phyloP scores from a whole-genome alignment of 2,329 filamentous ascomycete genomes.

The Emericellopsis atlantica region DNA sequence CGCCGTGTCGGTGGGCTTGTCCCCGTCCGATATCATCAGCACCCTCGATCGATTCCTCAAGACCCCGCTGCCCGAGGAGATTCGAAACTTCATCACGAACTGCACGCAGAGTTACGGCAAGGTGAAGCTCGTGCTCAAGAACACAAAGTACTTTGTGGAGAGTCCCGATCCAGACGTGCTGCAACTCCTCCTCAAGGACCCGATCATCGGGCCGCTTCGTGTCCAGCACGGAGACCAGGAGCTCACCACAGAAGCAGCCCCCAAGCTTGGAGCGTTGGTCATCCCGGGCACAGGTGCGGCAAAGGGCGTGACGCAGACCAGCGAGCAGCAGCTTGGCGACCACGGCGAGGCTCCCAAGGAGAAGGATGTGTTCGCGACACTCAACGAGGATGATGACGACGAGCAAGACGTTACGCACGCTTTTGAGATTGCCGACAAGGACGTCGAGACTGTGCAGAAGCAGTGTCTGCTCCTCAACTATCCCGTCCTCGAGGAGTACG shows the following conservation, averaged over 20 bases:
- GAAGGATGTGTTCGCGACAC: slow-evolving; percentile 57
- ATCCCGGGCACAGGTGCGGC: slow-evolving; percentile 94
- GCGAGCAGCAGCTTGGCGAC: slow-evolving; percentile 16
- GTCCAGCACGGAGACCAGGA: slow-evolving; percentile 51
- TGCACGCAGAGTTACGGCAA: slow-evolving; percentile 90
- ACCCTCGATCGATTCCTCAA: slow-evolving; percentile 80
- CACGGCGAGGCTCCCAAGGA: slow-evolving; percentile 40
- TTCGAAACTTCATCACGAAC: slow-evolving; percentile 63
- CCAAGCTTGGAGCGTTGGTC: slow-evolving; percentile 75
- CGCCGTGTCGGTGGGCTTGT: slow-evolving; percentile 86
- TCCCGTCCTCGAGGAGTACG: slow-evolving; percentile 91
- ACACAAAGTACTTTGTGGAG: slow-evolving; percentile 90
- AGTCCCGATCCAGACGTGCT: slow-evolving; percentile 79
- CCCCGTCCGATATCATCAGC: slow-evolving; percentile 79
- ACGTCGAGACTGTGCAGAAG: slow-evolving; percentile 79
- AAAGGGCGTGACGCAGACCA: slow-evolving; percentile 70
- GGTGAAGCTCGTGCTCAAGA: slow-evolving; percentile 86
- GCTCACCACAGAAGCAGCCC: slow-evolving; percentile 69
- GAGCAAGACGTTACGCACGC: slow-evolving; percentile 80
- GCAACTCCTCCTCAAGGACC: slow-evolving; percentile 75
- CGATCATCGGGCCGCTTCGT: slow-evolving; percentile 66
- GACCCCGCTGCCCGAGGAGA: slow-evolving; percentile 69
- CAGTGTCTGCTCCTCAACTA: slow-evolving; percentile 77
- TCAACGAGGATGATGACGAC: slow-evolving; percentile 79
- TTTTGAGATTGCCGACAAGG: slow-evolving; percentile 76